Conservation (phyloP, 1,284 basidiomycete genomes). For the Apiotrichum gamsii region DNA sequence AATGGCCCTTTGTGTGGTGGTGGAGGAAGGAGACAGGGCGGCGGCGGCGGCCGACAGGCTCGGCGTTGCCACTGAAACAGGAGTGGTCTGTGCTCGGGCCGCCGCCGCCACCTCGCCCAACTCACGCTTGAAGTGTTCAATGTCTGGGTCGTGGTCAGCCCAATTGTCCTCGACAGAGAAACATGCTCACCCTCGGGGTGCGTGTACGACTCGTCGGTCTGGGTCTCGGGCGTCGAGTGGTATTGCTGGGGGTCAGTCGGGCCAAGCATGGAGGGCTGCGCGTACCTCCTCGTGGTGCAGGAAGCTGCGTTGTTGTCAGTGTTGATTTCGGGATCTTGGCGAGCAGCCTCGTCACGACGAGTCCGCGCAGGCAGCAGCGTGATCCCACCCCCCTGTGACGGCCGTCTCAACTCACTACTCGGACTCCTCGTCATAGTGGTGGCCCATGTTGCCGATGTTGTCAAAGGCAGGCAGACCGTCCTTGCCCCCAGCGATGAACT, state of each 20-base stretch:
- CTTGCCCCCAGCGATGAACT: conserved; percentile 73
- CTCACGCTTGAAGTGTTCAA: conserved; percentile 41
- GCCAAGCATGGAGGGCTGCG: too few relatives aligned
- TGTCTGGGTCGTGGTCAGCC: conserved; percentile 23
- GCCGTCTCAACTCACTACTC: conserved; percentile 45
- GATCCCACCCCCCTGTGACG: not conserved
- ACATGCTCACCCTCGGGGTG: conserved; percentile 75
- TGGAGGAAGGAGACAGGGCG: not conserved
- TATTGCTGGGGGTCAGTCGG: conserved; percentile 55
- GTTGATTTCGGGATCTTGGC: not conserved
- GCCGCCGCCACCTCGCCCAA: not conserved
- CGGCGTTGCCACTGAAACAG: not conserved
- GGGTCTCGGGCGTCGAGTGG: conserved; percentile 92
- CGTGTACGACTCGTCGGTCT: conserved; percentile 87
- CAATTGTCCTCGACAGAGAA: too few relatives aligned
- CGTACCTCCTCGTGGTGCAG: conserved; percentile 77
- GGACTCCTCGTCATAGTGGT: conserved; percentile 50
- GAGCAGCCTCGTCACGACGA: not conserved
- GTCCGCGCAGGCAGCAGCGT: not conserved
- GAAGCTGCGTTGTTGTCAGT: conserved; percentile 51
- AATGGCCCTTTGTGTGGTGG: too few relatives aligned
- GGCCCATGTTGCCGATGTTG: conserved; percentile 58
- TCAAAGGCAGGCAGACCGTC: conserved; percentile 76
- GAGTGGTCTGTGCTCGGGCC: too few relatives aligned
- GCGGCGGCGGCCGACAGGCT: too few relatives aligned